Percentiles rank a stretch among this genome's conserved stretches.
Evolutionary conservation across 2,329 filamentous ascomycete species (phyloP).

Genomic region (Calonectria pteridis): DNA sequence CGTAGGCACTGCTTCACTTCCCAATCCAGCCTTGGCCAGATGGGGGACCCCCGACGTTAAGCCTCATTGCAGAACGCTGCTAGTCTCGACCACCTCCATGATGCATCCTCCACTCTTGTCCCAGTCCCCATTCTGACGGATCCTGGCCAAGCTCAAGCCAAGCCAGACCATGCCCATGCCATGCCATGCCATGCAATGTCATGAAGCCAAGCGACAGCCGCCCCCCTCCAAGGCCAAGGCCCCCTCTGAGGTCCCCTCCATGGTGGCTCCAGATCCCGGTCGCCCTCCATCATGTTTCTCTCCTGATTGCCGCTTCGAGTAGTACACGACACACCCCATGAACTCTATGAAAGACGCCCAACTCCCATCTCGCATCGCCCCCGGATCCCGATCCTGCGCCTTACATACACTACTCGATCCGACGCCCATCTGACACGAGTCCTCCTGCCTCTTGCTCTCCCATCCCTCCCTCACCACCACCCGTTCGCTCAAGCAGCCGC

Average conservation of each 20-base stretch:
- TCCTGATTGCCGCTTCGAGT: conserved; percentile 19
- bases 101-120: conserved; percentile 16
- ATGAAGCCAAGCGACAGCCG: conserved; percentile 12
- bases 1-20: not conserved
- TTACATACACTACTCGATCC: conserved; percentile 17
- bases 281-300: conserved; percentile 32
- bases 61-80: conserved; percentile 18
- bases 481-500: not conserved
- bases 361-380: conserved; percentile 22
- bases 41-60: conserved; percentile 24
- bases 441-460: not conserved
- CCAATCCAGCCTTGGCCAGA: not conserved
- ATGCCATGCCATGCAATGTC: conserved; percentile 11
- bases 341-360: conserved; percentile 43
- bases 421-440: not conserved
- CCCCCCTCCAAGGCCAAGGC: conserved; percentile 33
- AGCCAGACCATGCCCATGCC: conserved; percentile 3
- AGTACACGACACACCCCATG: conserved; percentile 23
- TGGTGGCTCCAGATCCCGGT: conserved; percentile 27
- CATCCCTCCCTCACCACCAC: not conserved
- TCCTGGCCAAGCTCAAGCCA: conserved; percentile 30
- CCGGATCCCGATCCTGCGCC: conserved; percentile 25
- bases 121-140: conserved; percentile 33
- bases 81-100: conserved; percentile 18
- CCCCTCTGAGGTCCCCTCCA: conserved; percentile 33